phyloP scores from a whole-genome alignment of 116 monocot genomes.

The Cymodocea nodosa region DNA sequence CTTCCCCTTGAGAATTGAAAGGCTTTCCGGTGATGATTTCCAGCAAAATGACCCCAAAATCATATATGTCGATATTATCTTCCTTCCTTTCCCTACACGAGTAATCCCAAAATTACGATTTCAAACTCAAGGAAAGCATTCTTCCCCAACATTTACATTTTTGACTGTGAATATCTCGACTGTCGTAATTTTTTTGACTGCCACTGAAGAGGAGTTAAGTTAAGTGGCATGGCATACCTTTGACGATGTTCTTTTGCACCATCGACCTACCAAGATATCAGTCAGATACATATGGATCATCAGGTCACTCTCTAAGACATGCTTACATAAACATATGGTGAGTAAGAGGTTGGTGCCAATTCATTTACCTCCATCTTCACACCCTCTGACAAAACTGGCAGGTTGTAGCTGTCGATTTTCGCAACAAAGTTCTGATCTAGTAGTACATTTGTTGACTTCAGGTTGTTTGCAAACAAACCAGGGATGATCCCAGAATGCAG shows the following conservation, averaged over 20 bases:
- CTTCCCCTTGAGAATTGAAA: conserved; percentile 31
- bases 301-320: too few relatives aligned
- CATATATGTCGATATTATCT: conserved; percentile 73
- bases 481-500: conserved; percentile 87
- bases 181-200: too few relatives aligned
- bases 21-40: conserved; percentile 72
- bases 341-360: not conserved
- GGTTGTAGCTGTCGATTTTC: conserved; percentile 79
- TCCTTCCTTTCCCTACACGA: conserved; percentile 27
- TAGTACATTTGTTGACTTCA: conserved; percentile 57
- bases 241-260: conserved; percentile 3
- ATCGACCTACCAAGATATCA: not conserved
- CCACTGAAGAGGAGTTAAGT: too few relatives aligned
- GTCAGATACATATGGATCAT: not conserved
- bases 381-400: conserved; percentile 52
- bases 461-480: conserved; percentile 62
- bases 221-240: conserved; percentile 3
- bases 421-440: conserved; percentile 76
- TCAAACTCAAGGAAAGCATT: too few relatives aligned
- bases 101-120: not conserved
- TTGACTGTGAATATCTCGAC: too few relatives aligned
- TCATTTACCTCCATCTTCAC: conserved; percentile 35
- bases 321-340: too few relatives aligned
- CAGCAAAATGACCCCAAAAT: conserved; percentile 81
- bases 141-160: too few relatives aligned